These are phyloP conservation scores for Pestalotiopsis sp. DNA, from an alignment of 2,329 filamentous ascomycete genomes.

Conservation along the genomic window DNA sequence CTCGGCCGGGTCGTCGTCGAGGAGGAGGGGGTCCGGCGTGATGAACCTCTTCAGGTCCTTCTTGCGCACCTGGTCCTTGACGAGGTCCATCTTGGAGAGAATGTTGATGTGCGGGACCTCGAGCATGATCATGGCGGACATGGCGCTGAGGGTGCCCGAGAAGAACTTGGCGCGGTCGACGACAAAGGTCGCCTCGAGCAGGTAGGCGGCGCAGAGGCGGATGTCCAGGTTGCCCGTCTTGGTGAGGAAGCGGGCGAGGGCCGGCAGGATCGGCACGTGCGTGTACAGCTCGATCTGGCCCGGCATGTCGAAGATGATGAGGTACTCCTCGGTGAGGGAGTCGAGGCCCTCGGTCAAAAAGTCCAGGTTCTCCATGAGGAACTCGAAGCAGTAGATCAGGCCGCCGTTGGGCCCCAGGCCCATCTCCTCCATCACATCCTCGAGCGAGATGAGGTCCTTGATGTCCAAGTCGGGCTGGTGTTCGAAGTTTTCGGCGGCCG, in stretches of 20 bases:
- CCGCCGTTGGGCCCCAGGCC: constrained; percentile 72
- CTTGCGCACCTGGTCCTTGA: constrained; percentile 86
- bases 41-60: constrained; percentile 89
- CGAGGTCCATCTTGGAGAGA: constrained; percentile 95
- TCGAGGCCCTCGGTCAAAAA: constrained; percentile 70
- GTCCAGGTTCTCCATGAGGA: constrained; percentile 77
- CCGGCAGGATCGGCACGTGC: constrained; percentile 89
- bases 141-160: constrained; percentile 89
- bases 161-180: constrained; percentile 98
- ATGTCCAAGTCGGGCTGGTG: constrained; percentile 87
- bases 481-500: constrained; percentile 88
- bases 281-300: constrained; percentile 99
- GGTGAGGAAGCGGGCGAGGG: constrained; percentile 79
- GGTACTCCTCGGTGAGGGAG: constrained; percentile 88
- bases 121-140: constrained; percentile 99
- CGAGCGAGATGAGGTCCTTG: constrained; percentile 84
- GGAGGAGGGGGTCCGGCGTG: constrained; percentile 78
- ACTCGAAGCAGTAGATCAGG: constrained; percentile 75
- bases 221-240: constrained; percentile 82
- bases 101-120: constrained; percentile 97
- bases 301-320: constrained; percentile 98
- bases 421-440: constrained; percentile 78
- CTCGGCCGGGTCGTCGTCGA: constrained; percentile 77
- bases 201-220: constrained; percentile 88
- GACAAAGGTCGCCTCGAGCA: constrained; percentile 94